Evolutionary conservation across 1,284 basidiomycete genomes (phyloP).

Genomic region (Crepidotus sp.): DNA sequence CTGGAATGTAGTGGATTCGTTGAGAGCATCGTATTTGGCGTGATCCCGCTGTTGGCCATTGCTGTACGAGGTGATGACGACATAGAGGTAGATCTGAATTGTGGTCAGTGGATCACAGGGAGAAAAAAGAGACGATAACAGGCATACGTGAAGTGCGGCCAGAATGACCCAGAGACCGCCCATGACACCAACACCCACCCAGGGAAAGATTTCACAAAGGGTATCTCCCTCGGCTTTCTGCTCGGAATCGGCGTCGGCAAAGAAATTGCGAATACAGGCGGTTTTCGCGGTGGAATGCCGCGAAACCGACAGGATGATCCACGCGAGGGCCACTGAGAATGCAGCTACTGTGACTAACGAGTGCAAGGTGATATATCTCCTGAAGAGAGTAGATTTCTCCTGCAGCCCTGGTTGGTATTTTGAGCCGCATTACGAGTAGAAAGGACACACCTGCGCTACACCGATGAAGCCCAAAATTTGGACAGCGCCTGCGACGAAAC

Average conservation of each 20-base stretch:
- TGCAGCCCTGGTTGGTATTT: conserved; percentile 24
- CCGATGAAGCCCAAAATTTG: conserved; percentile 80
- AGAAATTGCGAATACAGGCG: conserved; percentile 60
- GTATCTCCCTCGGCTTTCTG: conserved; percentile 47
- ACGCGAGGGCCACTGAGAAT: conserved; percentile 71
- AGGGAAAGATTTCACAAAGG: conserved; percentile 81
- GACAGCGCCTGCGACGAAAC: conserved; percentile 61
- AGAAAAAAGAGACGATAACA: conserved; percentile 14
- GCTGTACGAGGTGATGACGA: conserved; percentile 68
- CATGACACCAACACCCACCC: conserved; percentile 90
- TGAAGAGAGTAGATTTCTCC: conserved; percentile 74
- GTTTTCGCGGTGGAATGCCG: conserved; percentile 63
- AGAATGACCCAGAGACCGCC: conserved; percentile 75
- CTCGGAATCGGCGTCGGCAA: conserved; percentile 30
- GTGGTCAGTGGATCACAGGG: neutral
- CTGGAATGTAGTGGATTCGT: conserved; percentile 55
- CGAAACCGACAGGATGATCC: conserved; percentile 71
- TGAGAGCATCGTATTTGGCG: conserved; percentile 69
- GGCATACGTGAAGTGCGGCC: conserved; percentile 59
- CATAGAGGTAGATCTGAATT: conserved; percentile 56
- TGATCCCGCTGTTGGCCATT: conserved; percentile 71
- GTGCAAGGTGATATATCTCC: conserved; percentile 70
- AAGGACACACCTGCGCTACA: conserved; percentile 56
- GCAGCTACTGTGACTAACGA: conserved; percentile 45
- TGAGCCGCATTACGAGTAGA: neutral